Conservation (phyloP, 768 basidiomycete species). For the Tulasnella sp. region DNA sequence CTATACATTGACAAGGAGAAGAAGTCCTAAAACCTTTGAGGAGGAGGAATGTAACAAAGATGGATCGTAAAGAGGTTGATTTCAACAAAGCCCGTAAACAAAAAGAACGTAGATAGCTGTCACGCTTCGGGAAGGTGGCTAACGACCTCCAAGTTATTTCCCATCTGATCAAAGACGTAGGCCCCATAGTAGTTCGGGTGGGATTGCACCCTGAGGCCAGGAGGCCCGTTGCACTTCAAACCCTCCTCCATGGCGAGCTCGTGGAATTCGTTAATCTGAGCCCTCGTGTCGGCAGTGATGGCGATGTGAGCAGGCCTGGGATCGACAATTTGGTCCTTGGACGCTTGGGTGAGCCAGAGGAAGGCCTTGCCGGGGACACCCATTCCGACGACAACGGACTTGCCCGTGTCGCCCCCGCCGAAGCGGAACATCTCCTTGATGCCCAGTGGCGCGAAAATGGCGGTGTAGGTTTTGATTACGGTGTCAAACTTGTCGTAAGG, state of each 20-base stretch:
- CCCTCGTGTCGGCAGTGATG: neutral
- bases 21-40: no score
- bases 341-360: neutral
- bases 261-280: neutral
- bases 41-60: no score
- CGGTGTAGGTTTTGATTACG: neutral
- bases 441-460: neutral
- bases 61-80: no score
- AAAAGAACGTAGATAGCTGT: no score
- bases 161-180: neutral
- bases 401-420: neutral
- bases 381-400: neutral
- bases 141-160: neutral
- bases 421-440: neutral
- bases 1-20: no score
- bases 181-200: neutral
- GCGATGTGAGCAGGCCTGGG: neutral
- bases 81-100: no score
- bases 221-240: neutral
- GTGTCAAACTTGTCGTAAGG: neutral
- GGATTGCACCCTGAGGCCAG: neutral
- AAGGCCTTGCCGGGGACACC: neutral
- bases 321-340: neutral
- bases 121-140: neutral
- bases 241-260: neutral